Percentiles rank a stretch among this genome's conserved stretches.
These are phyloP conservation scores for Vachellia collinsii DNA, from an alignment of 306 rosid genomes.

Conservation along the genomic window DNA sequence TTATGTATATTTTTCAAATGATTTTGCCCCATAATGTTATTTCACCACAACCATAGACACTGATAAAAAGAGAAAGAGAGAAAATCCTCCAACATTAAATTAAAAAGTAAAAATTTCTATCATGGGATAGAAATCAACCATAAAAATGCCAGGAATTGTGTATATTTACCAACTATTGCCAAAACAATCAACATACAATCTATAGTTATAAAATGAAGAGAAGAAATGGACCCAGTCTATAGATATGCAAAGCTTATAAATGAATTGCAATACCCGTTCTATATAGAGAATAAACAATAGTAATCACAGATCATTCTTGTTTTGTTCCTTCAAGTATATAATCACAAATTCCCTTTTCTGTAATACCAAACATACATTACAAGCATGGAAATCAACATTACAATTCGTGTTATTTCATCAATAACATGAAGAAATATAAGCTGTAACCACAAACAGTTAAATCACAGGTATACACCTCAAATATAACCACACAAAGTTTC, in stretches of 20 bases:
- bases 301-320: background rate
- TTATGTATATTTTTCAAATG: background rate
- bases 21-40: background rate
- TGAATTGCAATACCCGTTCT: background rate
- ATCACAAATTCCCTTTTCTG: background rate
- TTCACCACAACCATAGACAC: background rate
- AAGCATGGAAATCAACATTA: background rate
- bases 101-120: background rate
- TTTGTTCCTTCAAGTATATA: background rate
- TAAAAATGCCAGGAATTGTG: background rate
- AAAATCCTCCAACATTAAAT: no score
- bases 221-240: background rate
- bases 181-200: background rate
- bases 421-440: background rate
- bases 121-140: background rate
- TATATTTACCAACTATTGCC: background rate
- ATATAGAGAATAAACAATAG: background rate
- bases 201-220: background rate
- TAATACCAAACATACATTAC: background rate
- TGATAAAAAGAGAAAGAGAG: background rate
- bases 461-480: background rate
- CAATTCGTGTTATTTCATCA: background rate
- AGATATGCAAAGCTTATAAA: background rate
- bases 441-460: conserved; percentile 13
- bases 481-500: background rate